These are phyloP conservation scores for Stagonosporopsis vannaccii DNA, from an alignment of 2,329 filamentous ascomycete genomes.

Conservation along the genomic window DNA sequence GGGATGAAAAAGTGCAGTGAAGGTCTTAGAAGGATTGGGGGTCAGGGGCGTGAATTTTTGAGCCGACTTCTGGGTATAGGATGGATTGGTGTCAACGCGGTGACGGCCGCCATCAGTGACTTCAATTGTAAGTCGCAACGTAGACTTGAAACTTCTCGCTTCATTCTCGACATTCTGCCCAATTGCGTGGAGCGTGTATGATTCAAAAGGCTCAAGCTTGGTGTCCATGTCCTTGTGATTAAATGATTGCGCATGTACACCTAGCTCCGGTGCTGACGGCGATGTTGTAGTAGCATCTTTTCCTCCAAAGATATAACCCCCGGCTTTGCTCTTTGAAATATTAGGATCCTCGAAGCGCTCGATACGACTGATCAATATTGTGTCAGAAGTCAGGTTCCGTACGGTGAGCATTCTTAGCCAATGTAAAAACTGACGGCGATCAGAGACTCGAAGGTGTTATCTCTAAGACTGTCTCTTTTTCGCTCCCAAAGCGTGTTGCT, in stretches of 20 bases:
- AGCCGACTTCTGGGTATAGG: conserved; percentile 58
- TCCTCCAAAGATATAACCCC: conserved; percentile 42
- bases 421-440: not conserved
- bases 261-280: conserved; percentile 54
- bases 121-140: conserved; percentile 78
- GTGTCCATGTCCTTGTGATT: conserved; percentile 69
- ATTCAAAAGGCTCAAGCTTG: conserved; percentile 71
- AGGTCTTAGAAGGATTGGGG: conserved; percentile 49
- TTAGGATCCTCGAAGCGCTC: conserved; percentile 73
- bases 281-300: conserved; percentile 30
- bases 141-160: conserved; percentile 53
- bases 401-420: conserved; percentile 63
- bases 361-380: conserved; percentile 74
- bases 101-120: conserved; percentile 67
- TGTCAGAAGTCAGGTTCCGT: conserved; percentile 79
- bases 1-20: conserved; percentile 54
- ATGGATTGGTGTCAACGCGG: conserved; percentile 69
- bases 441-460: not conserved
- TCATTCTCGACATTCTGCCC: conserved; percentile 37
- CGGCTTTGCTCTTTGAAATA: conserved; percentile 45
- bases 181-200: conserved; percentile 65
- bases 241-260: conserved; percentile 66
- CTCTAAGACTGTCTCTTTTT: not conserved
- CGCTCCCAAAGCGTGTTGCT: not conserved
- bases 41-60: conserved; percentile 50